Base-by-base conservation (phyloP, 371 early-diverging fungal genomes). In the Lichtheimia ornata region DNA sequence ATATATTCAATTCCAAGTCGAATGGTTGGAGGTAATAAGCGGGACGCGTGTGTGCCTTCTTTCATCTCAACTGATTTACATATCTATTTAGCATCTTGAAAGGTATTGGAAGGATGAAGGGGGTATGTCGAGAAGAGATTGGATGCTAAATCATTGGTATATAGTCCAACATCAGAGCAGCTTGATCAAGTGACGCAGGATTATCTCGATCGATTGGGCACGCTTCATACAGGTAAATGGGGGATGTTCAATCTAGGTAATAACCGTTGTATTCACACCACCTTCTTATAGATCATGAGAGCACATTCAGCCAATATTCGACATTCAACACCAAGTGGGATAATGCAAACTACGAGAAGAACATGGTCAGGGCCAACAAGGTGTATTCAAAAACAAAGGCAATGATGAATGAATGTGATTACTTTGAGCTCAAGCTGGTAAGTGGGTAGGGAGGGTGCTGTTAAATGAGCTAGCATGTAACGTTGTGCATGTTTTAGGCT, bases 271-370 rank as follows among this genome's bases (percentile, higher is more conserved):
- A 41, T 53, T 4, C 11, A 35, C 35, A 35, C 35, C 1, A 9
- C 25, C 40, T 53, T 18, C 22, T 18, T 35, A 35, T 61, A 72
- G 87, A 76, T 35, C 70, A 84, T 35, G 84, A 82, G 18, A 77
- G 81, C 12, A 91, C 93, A 6, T 91, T 90, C 59, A 71, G 63
- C 20, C 67, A 69, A 53, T 91, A 88, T 69, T 91, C 91, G 0
- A 72, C 73, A 25, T 89, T 90, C 59, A 84, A 88, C 53, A 85
- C 85, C 13, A 65, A 53, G 6, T 74, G 69, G 55, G 82, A 82
- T 44, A 71, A 84, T 61, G 67, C 45, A 2, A 70, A 84, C 5
- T 93, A 90, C 58, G 88, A 88, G 64, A 60, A 64, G 13, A 83
- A 57, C 17, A 76, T 93, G 84, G 69, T 84, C 0, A 53, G 73